Percentiles rank a stretch among this genome's conserved stretches.
phyloP scores from a whole-genome alignment of 441 rosid species.

The Dalechampia spathulata region DNA sequence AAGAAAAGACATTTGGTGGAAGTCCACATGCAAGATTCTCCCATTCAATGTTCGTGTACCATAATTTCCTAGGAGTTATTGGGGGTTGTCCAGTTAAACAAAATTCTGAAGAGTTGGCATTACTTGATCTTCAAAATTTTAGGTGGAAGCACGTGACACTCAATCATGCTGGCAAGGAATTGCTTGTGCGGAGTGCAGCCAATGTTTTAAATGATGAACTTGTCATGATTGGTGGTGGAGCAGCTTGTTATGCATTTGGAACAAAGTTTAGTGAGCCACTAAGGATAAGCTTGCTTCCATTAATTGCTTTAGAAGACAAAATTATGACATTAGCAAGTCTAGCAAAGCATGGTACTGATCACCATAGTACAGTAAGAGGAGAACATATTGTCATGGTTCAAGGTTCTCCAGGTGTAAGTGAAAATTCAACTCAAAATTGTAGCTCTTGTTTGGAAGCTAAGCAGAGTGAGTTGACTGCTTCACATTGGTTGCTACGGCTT shows the following conservation, averaged over 20 bases:
- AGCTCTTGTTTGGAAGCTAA: slow-evolving; percentile 16
- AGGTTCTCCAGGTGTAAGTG: slow-evolving; percentile 21
- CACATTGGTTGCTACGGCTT: slow-evolving; percentile 43
- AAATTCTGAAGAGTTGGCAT: slow-evolving; percentile 62
- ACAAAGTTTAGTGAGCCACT: slow-evolving; percentile 80
- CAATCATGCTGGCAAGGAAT: slow-evolving; percentile 50
- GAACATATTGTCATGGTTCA: slow-evolving; percentile 18
- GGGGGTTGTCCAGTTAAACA: slow-evolving; percentile 92
- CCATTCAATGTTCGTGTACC: slow-evolving; percentile 76
- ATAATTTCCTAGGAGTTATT: slow-evolving; percentile 56
- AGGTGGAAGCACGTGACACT: slow-evolving; percentile 64
- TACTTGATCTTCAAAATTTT: slow-evolving; percentile 49
- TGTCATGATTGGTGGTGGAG: slow-evolving; percentile 83
- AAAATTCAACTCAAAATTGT: slow-evolving; percentile 18
- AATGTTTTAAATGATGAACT: slow-evolving; percentile 67
- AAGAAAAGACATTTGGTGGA: slow-evolving; percentile 61
- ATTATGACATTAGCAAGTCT: slow-evolving; percentile 4
- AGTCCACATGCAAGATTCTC: slow-evolving; percentile 84
- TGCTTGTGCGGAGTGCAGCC: slow-evolving; percentile 72
- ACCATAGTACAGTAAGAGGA: slow-evolving; percentile 20
- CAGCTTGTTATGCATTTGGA: slow-evolving; percentile 98
- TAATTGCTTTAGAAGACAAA: slow-evolving; percentile 30
- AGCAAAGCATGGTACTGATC: slow-evolving; percentile 18
- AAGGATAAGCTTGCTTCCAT: slow-evolving; percentile 52
- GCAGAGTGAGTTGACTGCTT: slow-evolving; percentile 21